Evolutionary conservation across 2,329 filamentous ascomycete genomes (phyloP).

Genomic region (Paramyrothecium roridum): DNA sequence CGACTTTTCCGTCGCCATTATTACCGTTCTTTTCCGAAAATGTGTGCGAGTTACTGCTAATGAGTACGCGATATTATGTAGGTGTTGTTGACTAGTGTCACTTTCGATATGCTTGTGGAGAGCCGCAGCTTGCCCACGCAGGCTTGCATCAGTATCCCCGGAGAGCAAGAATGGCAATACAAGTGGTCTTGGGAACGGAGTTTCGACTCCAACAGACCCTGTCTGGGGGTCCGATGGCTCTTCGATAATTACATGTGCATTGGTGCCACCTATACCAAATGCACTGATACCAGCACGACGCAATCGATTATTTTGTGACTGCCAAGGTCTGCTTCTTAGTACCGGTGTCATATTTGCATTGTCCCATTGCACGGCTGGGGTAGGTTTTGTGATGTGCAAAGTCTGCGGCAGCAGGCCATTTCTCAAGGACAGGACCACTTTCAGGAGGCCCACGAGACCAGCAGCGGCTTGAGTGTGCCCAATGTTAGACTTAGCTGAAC

Average conservation of each 20-base stretch:
- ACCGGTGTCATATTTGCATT: conserved; percentile 7
- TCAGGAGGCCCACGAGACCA: conserved; percentile 55
- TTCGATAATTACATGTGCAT: conserved; percentile 38
- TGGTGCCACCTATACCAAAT: conserved; percentile 49
- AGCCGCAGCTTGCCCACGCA: conserved; percentile 9
- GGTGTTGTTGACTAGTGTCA: not conserved
- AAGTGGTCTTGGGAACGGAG: not conserved
- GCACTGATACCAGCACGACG: conserved; percentile 43
- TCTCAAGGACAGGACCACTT: conserved; percentile 37
- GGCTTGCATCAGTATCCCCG: conserved; percentile 4
- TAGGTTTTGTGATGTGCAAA: conserved; percentile 8
- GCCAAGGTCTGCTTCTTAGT: conserved; percentile 5
- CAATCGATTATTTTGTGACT: conserved; percentile 13
- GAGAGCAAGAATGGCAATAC: conserved; percentile 2
- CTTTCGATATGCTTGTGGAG: conserved; percentile 4
- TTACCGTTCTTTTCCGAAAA: conserved; percentile 3
- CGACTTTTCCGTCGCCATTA: conserved; percentile 4
- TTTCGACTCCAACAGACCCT: not conserved
- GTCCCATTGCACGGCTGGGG: conserved; percentile 8
- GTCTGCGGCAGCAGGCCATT: conserved; percentile 34
- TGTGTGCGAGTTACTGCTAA: conserved; percentile 8
- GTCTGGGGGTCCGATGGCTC: conserved; percentile 17
- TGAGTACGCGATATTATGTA: conserved; percentile 7
- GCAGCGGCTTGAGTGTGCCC: conserved; percentile 62
- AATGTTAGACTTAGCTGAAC: conserved; percentile 61